These are phyloP conservation scores for Leccinum barrowsii DNA, from an alignment of 768 basidiomycete species.

Conservation along the genomic window DNA sequence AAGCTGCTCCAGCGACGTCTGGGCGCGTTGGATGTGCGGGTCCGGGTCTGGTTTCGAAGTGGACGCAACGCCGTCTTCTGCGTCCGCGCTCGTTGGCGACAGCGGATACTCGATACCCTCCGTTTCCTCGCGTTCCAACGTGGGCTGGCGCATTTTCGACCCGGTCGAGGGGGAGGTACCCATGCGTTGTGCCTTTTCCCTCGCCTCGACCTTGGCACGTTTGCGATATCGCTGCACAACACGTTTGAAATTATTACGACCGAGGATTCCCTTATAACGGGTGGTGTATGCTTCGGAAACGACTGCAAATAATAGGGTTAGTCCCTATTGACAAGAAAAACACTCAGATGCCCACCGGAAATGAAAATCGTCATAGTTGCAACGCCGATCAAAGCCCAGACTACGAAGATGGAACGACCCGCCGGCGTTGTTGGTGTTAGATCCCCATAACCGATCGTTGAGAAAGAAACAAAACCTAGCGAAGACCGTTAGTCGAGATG, in stretches of 20 bases:
- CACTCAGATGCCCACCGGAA: slow-evolving; percentile 45
- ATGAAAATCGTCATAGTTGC: slow-evolving; percentile 73
- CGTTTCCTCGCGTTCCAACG: background rate
- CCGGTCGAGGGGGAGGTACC: background rate
- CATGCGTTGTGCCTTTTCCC: slow-evolving; percentile 8
- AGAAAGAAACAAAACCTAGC: slow-evolving; percentile 68
- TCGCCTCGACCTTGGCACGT: slow-evolving; percentile 18
- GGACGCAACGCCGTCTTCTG: background rate
- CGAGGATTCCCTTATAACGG: slow-evolving; percentile 58
- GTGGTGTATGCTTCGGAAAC: slow-evolving; percentile 63
- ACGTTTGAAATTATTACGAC: slow-evolving; percentile 41
- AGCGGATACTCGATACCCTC: background rate
- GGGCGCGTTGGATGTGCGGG: slow-evolving; percentile 16
- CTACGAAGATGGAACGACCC: slow-evolving; percentile 72
- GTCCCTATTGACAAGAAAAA: background rate
- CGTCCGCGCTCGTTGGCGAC: background rate
- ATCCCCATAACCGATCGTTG: slow-evolving; percentile 75
- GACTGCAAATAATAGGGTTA: slow-evolving; percentile 38
- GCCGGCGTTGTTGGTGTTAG: slow-evolving; percentile 57
- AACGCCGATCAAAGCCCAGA: slow-evolving; percentile 76
- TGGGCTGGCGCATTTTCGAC: background rate
- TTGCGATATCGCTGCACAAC: slow-evolving; percentile 45
- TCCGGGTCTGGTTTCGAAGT: background rate
- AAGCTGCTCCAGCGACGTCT: slow-evolving; percentile 35
- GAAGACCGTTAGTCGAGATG: background rate